Base-by-base conservation (phyloP, 163 green algal species). In the Scenedesmus sp. region DNA sequence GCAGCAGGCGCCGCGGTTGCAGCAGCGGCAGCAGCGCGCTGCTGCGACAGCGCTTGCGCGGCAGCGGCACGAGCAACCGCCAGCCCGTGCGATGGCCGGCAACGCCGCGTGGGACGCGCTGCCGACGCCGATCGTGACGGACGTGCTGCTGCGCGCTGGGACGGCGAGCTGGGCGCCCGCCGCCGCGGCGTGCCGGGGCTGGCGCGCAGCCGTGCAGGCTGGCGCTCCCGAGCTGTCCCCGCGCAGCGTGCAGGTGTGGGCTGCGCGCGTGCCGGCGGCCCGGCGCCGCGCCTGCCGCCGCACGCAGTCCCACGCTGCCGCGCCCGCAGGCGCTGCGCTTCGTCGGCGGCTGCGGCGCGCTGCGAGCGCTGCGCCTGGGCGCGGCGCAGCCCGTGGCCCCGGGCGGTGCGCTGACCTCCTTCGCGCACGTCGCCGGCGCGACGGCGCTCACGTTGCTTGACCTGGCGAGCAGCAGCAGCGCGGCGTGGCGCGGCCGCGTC, bases 251-350 rank as follows among this genome's bases (percentile, higher is more conserved):
- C 48, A 51, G 20, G 66, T 75, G 48, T 63, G 66, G 13, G 18
- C 42, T 60, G 44, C 28, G 28, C 14, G 11, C 22, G 45, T 44
- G 29, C 10, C 28, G 20, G 31, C 18, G 1, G 42, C 22, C 36
- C 53, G 18, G 26, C 44, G 13, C 22, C 29, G 36, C 34, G 10
- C 13, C 24, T 45, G 34, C 24, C 42, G 56, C 0, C 63, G 56
- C n/a, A 39, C 34, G n/a, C 54, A 63, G 5, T 13, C 24, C 24
- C 5, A 58, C 33, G 54, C 54, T 10, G 6, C 24, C 15, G 18
- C 18, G 10, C 13, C 31, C 63, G 67, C 33, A 76, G 67, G 67
- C 67, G 4, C 54, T 76, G 67, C 67, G 31, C 0, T 64, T 76
- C 4, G 20, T 65, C 20, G 51, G 9, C 6, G 51, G 47, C 10